Evolutionary conservation across 371 early-diverging fungal genomes (phyloP).

Genomic region (Coemansia linderi): DNA sequence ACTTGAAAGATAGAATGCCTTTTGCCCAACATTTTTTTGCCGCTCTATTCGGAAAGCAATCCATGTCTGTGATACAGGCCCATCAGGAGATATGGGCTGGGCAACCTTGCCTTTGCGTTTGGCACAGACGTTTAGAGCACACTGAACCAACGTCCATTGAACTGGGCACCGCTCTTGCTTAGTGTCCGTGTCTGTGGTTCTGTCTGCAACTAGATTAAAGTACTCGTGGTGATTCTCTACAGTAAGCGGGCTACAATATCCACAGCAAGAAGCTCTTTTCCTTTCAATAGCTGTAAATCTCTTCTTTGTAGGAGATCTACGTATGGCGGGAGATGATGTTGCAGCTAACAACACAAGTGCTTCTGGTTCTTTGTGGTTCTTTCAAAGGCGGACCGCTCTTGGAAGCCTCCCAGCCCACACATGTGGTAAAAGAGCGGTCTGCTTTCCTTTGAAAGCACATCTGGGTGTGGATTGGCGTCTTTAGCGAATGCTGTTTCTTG

Average conservation of each 20-base stretch:
- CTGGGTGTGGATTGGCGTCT: not conserved
- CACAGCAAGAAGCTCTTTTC: not conserved
- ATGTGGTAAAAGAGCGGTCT: not conserved
- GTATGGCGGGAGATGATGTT: not conserved
- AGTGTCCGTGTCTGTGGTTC: not conserved
- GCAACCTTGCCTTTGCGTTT: not conserved
- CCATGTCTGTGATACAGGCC: not conserved
- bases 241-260: not conserved
- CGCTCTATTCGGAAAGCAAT: not conserved
- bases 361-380: not conserved
- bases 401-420: not conserved
- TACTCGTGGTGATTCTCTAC: not conserved
- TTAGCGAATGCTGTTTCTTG: not conserved
- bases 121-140: not conserved
- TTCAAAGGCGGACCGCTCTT: not conserved
- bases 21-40: not conserved
- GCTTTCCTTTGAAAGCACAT: not conserved
- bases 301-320: slow-evolving; percentile 2
- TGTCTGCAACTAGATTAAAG: not conserved
- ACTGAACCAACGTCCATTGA: not conserved
- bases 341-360: not conserved
- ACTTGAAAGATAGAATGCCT: not conserved
- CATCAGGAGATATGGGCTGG: not conserved
- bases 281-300: not conserved
- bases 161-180: not conserved